These are phyloP conservation scores for Heteromeles arbutifolia DNA, from an alignment of 306 rosid species.

Conservation along the genomic window DNA sequence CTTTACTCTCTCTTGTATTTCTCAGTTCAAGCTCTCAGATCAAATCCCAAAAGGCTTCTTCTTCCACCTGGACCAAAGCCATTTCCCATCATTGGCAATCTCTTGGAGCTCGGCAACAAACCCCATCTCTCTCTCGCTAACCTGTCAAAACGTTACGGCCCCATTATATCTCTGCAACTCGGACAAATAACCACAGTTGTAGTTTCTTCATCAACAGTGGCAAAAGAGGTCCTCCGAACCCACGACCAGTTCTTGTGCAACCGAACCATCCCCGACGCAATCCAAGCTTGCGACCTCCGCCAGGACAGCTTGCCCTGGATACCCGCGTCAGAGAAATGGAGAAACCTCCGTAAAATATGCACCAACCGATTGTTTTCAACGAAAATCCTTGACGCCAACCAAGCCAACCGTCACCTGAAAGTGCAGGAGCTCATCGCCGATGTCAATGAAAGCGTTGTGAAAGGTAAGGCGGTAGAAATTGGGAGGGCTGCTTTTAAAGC, in stretches of 20 bases:
- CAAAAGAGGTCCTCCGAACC: constrained; percentile 34
- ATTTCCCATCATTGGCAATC: constrained; percentile 9
- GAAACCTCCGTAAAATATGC: constrained; percentile 33
- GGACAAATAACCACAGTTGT: constrained; percentile 44
- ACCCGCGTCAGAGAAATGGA: constrained; percentile 30
- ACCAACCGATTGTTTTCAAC: constrained; percentile 22
- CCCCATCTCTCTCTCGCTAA: too few relatives aligned
- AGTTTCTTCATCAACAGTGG: constrained; percentile 30
- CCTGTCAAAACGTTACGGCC: constrained; percentile 14
- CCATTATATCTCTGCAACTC: constrained; percentile 38
- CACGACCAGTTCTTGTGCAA: constrained; percentile 36
- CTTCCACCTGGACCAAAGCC: constrained; percentile 56
- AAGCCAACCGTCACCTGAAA: constrained; percentile 10
- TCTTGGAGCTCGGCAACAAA: too few relatives aligned
- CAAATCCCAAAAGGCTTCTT: not conserved
- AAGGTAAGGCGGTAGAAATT: constrained; percentile 30
- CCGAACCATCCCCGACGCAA: constrained; percentile 26
- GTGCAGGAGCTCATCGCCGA: constrained; percentile 17
- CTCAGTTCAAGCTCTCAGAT: not conserved
- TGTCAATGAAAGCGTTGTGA: not conserved
- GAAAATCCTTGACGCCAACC: constrained; percentile 27
- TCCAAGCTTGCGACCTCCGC: constrained; percentile 22
- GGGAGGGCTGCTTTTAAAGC: constrained; percentile 37
- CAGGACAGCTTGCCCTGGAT: constrained; percentile 24
- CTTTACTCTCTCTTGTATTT: not conserved